phyloP scores from a whole-genome alignment of 1,284 basidiomycete genomes.

The Ganoderma resinaceum region DNA sequence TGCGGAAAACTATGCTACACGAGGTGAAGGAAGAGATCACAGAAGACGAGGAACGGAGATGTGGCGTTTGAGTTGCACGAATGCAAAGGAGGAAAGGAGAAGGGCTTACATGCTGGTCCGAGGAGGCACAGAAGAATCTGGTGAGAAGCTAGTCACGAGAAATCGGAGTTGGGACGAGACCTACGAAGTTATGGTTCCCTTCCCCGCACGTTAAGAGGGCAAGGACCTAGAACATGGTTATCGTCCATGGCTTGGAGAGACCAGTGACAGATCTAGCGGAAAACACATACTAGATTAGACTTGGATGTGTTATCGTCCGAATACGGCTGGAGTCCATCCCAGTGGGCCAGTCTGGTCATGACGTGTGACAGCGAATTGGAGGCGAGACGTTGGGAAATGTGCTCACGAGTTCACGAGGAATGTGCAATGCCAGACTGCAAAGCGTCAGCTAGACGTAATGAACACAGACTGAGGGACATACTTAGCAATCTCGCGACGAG shows the following conservation, averaged over 20 bases:
- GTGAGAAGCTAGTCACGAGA: not conserved
- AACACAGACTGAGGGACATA: conserved; percentile 41
- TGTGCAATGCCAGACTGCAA: conserved; percentile 77
- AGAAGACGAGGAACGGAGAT: not conserved
- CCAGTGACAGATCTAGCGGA: conserved; percentile 55
- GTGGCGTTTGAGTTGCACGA: conserved; percentile 8
- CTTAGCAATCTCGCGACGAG: conserved; percentile 67
- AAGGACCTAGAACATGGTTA: conserved; percentile 54
- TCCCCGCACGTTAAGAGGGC: conserved; percentile 79
- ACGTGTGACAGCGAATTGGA: not conserved
- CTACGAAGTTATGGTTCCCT: conserved; percentile 81
- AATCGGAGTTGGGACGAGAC: conserved; percentile 42
- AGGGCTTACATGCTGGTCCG: conserved; percentile 41
- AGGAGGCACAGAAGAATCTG: conserved; percentile 4
- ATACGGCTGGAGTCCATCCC: conserved; percentile 80
- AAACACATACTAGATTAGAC: conserved; percentile 46
- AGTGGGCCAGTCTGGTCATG: conserved; percentile 68
- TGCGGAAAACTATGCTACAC: conserved; percentile 79
- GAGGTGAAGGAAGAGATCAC: not conserved
- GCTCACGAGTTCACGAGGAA: conserved; percentile 81
- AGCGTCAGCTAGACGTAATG: conserved; percentile 7
- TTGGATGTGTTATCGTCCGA: conserved; percentile 81
- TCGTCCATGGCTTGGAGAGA: not conserved
- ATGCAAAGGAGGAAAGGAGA: not conserved
- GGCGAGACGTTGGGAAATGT: not conserved